A percentile compares a stretch with the other conserved stretches of the same genome.
Evolutionary conservation across 1,284 basidiomycete genomes (phyloP).

Genomic region (Melanopsichium pennsylvanicum): DNA sequence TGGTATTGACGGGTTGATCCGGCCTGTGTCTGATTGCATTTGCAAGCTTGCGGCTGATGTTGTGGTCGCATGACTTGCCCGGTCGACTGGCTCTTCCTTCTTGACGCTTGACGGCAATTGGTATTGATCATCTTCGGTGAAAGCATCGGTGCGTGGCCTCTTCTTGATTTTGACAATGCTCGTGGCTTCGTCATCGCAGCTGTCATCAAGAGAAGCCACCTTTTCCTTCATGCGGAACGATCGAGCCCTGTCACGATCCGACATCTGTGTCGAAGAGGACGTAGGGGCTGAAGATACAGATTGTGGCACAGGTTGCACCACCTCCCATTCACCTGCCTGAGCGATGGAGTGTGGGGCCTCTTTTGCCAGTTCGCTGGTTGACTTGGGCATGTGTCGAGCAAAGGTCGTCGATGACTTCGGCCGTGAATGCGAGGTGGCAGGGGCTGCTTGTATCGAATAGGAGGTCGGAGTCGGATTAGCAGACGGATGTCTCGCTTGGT

Average conservation of each 20-base stretch:
- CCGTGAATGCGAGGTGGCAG: neutral
- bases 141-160: slow-evolving; percentile 4
- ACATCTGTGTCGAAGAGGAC: neutral
- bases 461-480: slow-evolving; percentile 65
- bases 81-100: slow-evolving; percentile 15
- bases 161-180: slow-evolving; percentile 53
- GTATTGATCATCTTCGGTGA: neutral
- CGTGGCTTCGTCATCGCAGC: slow-evolving; percentile 35
- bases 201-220: slow-evolving; percentile 14
- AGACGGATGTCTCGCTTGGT: neutral
- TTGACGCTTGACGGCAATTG: neutral
- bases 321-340: slow-evolving; percentile 83
- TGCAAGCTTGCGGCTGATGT: too few relatives aligned
- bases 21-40: too few relatives aligned
- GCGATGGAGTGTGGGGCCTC: slow-evolving; percentile 74
- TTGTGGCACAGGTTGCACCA: slow-evolving; percentile 70
- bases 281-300: slow-evolving; percentile 5
- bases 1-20: too few relatives aligned
- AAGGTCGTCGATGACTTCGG: neutral
- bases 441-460: neutral
- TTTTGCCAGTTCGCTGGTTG: slow-evolving; percentile 69
- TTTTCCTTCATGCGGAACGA: slow-evolving; percentile 52
- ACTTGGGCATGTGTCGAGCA: neutral
- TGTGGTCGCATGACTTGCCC: too few relatives aligned
- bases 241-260: slow-evolving; percentile 47